A percentile compares a stretch with the other conserved stretches of the same genome.
phyloP scores from a whole-genome alignment of 176 grass and related monocot species.

The Cocos nucifera region DNA sequence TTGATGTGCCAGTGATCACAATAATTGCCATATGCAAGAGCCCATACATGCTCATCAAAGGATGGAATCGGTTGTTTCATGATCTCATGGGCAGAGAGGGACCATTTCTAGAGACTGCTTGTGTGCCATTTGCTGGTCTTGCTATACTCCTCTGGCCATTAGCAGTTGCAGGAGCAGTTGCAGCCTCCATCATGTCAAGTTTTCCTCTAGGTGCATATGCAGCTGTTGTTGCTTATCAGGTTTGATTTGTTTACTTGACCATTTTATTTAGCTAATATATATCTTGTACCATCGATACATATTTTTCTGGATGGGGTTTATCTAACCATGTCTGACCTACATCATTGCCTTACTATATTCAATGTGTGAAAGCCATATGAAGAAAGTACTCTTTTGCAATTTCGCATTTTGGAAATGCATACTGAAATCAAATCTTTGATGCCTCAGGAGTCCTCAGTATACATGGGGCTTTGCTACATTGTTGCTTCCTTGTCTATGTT shows the following conservation, averaged over 20 bases:
- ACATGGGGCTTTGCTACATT: slow-evolving; percentile 65
- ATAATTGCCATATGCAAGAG: slow-evolving; percentile 73
- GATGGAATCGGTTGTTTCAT: slow-evolving; percentile 76
- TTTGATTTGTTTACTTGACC: slow-evolving; percentile 5
- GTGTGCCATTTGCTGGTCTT: slow-evolving; percentile 92
- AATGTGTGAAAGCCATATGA: no score
- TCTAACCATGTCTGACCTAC: no score
- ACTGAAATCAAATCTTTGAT: slow-evolving; percentile 9
- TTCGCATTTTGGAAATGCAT: neutral
- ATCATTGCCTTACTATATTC: no score
- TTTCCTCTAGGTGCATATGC: slow-evolving; percentile 73
- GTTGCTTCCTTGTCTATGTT: slow-evolving; percentile 74
- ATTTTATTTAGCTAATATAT: neutral
- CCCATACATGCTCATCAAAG: slow-evolving; percentile 97
- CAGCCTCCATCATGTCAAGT: slow-evolving; percentile 68
- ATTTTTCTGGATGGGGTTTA: no score
- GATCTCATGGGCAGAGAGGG: slow-evolving; percentile 91
- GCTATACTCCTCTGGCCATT: slow-evolving; percentile 96
- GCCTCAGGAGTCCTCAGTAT: slow-evolving; percentile 62
- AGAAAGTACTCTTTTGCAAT: neutral
- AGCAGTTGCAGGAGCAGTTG: slow-evolving; percentile 63
- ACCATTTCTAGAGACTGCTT: slow-evolving; percentile 88
- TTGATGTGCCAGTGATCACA: slow-evolving; percentile 64
- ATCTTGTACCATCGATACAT: neutral
- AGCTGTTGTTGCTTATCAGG: slow-evolving; percentile 88